Base-by-base conservation (phyloP, 1,139 yeast genomes). In the Scheffersomyces illinoinensis region DNA sequence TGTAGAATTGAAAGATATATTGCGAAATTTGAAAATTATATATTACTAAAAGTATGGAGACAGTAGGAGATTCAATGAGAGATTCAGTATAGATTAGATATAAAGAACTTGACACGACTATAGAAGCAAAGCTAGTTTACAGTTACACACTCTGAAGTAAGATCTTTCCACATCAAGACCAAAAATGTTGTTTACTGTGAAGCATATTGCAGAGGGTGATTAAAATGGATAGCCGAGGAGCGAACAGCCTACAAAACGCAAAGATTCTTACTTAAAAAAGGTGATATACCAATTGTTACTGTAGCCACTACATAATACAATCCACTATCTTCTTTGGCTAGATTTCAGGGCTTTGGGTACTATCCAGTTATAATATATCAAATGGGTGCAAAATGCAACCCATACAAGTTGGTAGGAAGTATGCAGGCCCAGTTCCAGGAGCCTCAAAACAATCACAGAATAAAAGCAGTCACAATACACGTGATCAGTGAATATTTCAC, bases 401-500 rank as follows among this genome's bases (percentile, higher is more conserved):
- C 43, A 33, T 26, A 26, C 43, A 33, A 24, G 33, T 33, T 12
- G 43, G 2, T 33, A 8, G 17, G 4, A 33, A 2, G 43, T 33
- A 33, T 33, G 43, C 43, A 33, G 43, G 33, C 33, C 33, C 33
- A 24, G 1, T 8, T 24, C 21, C 21, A 21, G 21, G 21, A 33
- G 43, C 4, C 17, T 33, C 43, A 33, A 5, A 33, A 7, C 43
- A 33, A 7, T 17, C 43, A 7, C 10, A 33, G 43, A 33, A 33
- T 33, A 33, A 33, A 77, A 75, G 60, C 77, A 76, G 66, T 76
- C 66, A 59, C 51, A 14, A 14, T 10, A 14, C 24, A 48, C 24
- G 51, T 48, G 24, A 20, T 8, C 2, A 7, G 5, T 8, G 24
- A 2, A 24, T 14, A 20, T 20, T 14, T 21, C 8, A 14, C n/a